These are phyloP conservation scores for Leccinum pallidistipes DNA, from an alignment of 1,284 basidiomycete genomes.

Conservation along the genomic window DNA sequence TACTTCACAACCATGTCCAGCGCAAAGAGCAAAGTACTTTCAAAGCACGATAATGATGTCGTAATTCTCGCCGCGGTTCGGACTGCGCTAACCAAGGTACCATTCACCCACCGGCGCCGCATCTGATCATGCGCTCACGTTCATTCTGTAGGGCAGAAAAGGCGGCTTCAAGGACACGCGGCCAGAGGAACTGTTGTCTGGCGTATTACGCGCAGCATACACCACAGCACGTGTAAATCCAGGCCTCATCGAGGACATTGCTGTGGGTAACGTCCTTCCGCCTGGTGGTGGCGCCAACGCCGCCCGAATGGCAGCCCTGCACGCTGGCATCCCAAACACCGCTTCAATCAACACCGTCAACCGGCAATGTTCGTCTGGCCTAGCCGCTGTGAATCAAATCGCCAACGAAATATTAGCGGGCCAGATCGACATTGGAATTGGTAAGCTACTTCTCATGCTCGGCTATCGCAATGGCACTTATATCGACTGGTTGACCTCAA, in stretches of 20 bases:
- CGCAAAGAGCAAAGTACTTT: slow-evolving; percentile 48
- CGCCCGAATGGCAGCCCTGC: slow-evolving; percentile 93
- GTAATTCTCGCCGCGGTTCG: slow-evolving; percentile 90
- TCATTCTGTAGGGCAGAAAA: slow-evolving; percentile 65
- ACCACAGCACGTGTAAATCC: slow-evolving; percentile 72
- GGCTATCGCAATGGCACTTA: slow-evolving; percentile 2
- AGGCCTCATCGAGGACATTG: slow-evolving; percentile 83
- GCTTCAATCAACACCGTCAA: slow-evolving; percentile 88
- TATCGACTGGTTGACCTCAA: slow-evolving; percentile 30
- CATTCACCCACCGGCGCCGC: not conserved
- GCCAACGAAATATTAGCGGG: slow-evolving; percentile 85
- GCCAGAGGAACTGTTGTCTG: slow-evolving; percentile 88
- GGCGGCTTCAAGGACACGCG: slow-evolving; percentile 94
- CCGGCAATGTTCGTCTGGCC: slow-evolving; percentile 92
- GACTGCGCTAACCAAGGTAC: slow-evolving; percentile 87
- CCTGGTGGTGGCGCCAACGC: slow-evolving; percentile 87
- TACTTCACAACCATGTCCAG: slow-evolving; percentile 20
- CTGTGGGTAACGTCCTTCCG: slow-evolving; percentile 93
- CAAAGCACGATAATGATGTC: slow-evolving; percentile 76
- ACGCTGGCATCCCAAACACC: slow-evolving; percentile 88
- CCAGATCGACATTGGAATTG: slow-evolving; percentile 92
- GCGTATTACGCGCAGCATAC: slow-evolving; percentile 76
- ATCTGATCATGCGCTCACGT: slow-evolving; percentile 13
- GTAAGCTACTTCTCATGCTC: slow-evolving; percentile 41
- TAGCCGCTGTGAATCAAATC: slow-evolving; percentile 88